Evolutionary conservation across 208 protist genomes (phyloP).

Genomic region (Leishmania turanica): DNA sequence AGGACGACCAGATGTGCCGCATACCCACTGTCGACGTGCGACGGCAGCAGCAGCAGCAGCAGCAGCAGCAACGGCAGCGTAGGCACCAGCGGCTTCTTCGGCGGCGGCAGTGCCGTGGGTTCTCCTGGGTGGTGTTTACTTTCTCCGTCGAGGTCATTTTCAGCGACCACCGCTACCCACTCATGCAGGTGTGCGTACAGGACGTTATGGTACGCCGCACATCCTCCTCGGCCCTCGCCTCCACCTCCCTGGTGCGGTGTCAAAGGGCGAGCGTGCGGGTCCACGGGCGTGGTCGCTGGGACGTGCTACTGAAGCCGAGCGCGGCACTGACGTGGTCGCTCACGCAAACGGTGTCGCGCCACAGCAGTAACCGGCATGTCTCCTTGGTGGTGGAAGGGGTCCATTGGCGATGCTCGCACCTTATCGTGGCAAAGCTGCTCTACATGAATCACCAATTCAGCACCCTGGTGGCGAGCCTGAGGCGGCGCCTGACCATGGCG

Average conservation of each 20-base stretch:
- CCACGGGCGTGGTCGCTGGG: slow-evolving; percentile 81
- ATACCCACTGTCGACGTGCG: not conserved
- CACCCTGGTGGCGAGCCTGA: slow-evolving; percentile 12
- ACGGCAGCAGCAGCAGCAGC: slow-evolving; percentile 4
- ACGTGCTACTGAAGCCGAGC: slow-evolving; percentile 50
- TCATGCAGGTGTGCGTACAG: slow-evolving; percentile 42
- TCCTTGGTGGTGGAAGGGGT: slow-evolving; percentile 52
- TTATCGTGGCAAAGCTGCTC: slow-evolving; percentile 62
- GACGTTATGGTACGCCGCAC: slow-evolving; percentile 45
- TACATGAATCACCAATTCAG: slow-evolving; percentile 46
- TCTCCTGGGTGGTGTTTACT: slow-evolving; percentile 44
- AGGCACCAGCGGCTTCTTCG: not conserved
- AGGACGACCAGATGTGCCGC: not conserved
- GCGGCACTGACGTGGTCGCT: slow-evolving; percentile 41
- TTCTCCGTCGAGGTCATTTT: slow-evolving; percentile 55
- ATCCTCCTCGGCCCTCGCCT: slow-evolving; percentile 12
- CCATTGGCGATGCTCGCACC: slow-evolving; percentile 57
- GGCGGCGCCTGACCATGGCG: slow-evolving; percentile 15
- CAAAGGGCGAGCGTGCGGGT: slow-evolving; percentile 46
- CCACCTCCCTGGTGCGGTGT: slow-evolving; percentile 39
- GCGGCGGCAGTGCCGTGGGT: slow-evolving; percentile 10
- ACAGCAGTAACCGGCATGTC: slow-evolving; percentile 52
- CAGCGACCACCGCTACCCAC: slow-evolving; percentile 69
- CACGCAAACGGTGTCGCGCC: slow-evolving; percentile 44
- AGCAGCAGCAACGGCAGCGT: not conserved